phyloP scores from a whole-genome alignment of 768 basidiomycete genomes.

The Ephemerocybe angulata region DNA sequence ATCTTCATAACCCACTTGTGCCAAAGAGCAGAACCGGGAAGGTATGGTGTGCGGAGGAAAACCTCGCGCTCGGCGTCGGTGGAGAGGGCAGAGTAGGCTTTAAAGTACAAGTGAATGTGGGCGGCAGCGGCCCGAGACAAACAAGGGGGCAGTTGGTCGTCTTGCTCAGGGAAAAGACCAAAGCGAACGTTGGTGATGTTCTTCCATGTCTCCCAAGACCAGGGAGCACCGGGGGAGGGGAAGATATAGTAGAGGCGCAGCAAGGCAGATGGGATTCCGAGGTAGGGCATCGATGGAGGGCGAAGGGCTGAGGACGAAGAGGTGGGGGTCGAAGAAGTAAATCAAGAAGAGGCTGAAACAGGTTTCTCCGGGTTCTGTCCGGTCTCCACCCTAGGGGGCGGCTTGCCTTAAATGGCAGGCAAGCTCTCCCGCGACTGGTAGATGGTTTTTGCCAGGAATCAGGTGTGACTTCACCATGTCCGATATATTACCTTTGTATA shows the following conservation, averaged over 20 bases:
- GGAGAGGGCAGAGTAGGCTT: slow-evolving; percentile 2
- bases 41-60: not conserved
- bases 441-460: too few relatives aligned
- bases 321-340: too few relatives aligned
- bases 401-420: too few relatives aligned
- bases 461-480: too few relatives aligned
- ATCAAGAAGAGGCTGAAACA: too few relatives aligned
- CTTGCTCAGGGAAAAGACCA: slow-evolving; percentile 21
- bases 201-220: slow-evolving; percentile 17
- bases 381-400: too few relatives aligned
- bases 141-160: slow-evolving; percentile 14
- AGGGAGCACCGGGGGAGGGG: slow-evolving; percentile 9
- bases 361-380: too few relatives aligned
- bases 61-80: not conserved
- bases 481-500: too few relatives aligned
- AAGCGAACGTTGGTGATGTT: slow-evolving; percentile 18
- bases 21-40: slow-evolving; percentile 16
- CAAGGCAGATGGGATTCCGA: slow-evolving; percentile 11
- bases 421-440: too few relatives aligned
- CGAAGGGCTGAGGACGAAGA: too few relatives aligned
- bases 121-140: slow-evolving; percentile 9
- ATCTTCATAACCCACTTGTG: slow-evolving; percentile 7
- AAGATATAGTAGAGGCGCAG: slow-evolving; percentile 11
- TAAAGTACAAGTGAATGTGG: slow-evolving; percentile 14
- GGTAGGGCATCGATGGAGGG: not conserved